Base-by-base conservation (phyloP, 1,139 yeast species). In the Trichomonascaceae sp. region DNA sequence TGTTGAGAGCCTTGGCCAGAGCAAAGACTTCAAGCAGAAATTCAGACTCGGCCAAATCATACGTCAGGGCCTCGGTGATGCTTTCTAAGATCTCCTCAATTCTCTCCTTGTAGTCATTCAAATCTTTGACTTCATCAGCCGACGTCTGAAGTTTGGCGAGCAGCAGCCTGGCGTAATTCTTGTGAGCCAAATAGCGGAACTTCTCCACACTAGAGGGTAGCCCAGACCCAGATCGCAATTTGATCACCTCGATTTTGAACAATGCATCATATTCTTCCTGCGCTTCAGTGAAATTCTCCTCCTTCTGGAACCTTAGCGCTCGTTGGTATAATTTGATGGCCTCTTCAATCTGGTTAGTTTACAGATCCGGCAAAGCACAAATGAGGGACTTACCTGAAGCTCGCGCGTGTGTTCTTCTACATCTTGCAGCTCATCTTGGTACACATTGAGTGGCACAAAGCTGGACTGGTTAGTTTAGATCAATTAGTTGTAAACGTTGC, bases 341-440 rank as follows among this genome's bases (percentile, higher is more conserved):
- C 49, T 79, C 81, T 55, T 92, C 98, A 13, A 89, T 75, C 62
- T 84, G n/a, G 33, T 30, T 32, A 29, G 22, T 22, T 16, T 20
- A 4, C 13, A 8, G 17, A 18, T 13, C 16, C 31, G 5, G 22
- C 3, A 17, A 18, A 14, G 11, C 15, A 32, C 4, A 16, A 14
- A 28, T 16, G 11, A 2, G n/a, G 13, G 31, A 8, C 59, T 26
- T 37, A 60, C 67, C 51, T 66, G 77, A n/a, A 71, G 56, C 48
- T 89, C 98, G 36, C 94, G 61, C 1, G 96, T 79, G 48, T 85
- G 93, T 44, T 84, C 89, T 44, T 85, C 95, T 5, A 71, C 71
- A 42, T 81, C 93, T 31, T 70, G 60, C 34, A 67, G 71, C 31
- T 77, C 80, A 48, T 82, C 93, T 39, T 77, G 87, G 31, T 71